These are phyloP conservation scores for Saccharomycopsis vini DNA, from an alignment of 805 yeast species.

Conservation along the genomic window DNA sequence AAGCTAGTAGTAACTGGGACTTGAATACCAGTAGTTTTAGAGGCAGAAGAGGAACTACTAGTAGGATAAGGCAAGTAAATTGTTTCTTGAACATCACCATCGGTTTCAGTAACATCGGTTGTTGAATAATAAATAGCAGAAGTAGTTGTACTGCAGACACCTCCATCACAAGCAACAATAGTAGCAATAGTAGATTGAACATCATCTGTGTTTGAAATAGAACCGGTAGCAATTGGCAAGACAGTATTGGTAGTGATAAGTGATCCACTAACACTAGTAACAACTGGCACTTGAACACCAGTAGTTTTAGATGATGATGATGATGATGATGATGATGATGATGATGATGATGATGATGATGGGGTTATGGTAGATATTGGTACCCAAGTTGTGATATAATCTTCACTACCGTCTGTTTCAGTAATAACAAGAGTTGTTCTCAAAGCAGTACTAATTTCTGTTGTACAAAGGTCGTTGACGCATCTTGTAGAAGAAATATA, in stretches of 20 bases:
- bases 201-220: constrained; percentile 6
- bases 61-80: constrained; percentile 17
- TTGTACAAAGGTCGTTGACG: constrained; percentile 12
- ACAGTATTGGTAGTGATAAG: constrained; percentile 2
- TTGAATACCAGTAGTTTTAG: constrained; percentile 1
- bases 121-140: constrained; percentile 17
- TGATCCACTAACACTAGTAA: constrained; percentile 8
- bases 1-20: constrained; percentile 11
- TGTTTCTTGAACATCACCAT: constrained; percentile 15
- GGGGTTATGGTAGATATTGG: constrained; percentile 11
- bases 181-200: constrained; percentile 14
- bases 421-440: constrained; percentile 14
- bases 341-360: constrained; percentile 19
- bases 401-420: constrained; percentile 13
- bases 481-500: constrained; percentile 12
- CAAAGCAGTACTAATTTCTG: constrained; percentile 11
- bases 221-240: constrained; percentile 4
- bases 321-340: constrained; percentile 2
- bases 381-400: constrained; percentile 17
- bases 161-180: constrained; percentile 12
- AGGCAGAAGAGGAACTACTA: background rate
- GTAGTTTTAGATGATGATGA: background rate
- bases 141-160: constrained; percentile 17
- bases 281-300: constrained; percentile 6
- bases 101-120: constrained; percentile 14